These are phyloP conservation scores for Pilaira anomala DNA, from an alignment of 192 early-diverging fungal genomes.

Conservation along the genomic window DNA sequence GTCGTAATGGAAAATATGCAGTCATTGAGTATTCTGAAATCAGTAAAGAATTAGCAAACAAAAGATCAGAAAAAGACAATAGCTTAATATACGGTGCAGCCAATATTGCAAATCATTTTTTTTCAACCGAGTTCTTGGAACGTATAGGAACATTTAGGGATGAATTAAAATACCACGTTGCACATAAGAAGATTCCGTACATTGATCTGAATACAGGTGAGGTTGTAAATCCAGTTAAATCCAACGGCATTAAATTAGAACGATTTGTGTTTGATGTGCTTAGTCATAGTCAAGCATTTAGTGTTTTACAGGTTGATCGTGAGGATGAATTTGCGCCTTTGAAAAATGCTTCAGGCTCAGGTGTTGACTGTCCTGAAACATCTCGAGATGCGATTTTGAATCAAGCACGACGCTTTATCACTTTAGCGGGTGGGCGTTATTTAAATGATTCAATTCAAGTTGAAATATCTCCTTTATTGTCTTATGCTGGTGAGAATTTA, in stretches of 20 bases:
- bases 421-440: constrained; percentile 73
- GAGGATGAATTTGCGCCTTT: constrained; percentile 89
- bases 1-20: constrained; percentile 62
- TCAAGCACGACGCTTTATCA: constrained; percentile 72
- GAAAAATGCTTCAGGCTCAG: constrained; percentile 85
- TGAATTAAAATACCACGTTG: constrained; percentile 82
- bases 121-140: constrained; percentile 77
- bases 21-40: constrained; percentile 98
- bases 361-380: constrained; percentile 83
- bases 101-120: constrained; percentile 95
- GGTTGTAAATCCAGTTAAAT: constrained; percentile 54
- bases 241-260: constrained; percentile 92
- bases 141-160: constrained; percentile 67
- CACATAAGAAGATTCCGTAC: constrained; percentile 88
- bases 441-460: constrained; percentile 27
- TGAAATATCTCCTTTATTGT: constrained; percentile 70
- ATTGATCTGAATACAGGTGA: constrained; percentile 69
- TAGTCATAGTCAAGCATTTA: constrained; percentile 69
- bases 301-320: constrained; percentile 81
- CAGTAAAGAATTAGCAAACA: constrained; percentile 59
- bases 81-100: constrained; percentile 75
- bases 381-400: constrained; percentile 73
- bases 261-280: constrained; percentile 96
- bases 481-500: constrained; percentile 86
- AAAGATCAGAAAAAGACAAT: constrained; percentile 45